phyloP scores from a whole-genome alignment of 2,329 filamentous ascomycete genomes.

The Stemphylium beticola region DNA sequence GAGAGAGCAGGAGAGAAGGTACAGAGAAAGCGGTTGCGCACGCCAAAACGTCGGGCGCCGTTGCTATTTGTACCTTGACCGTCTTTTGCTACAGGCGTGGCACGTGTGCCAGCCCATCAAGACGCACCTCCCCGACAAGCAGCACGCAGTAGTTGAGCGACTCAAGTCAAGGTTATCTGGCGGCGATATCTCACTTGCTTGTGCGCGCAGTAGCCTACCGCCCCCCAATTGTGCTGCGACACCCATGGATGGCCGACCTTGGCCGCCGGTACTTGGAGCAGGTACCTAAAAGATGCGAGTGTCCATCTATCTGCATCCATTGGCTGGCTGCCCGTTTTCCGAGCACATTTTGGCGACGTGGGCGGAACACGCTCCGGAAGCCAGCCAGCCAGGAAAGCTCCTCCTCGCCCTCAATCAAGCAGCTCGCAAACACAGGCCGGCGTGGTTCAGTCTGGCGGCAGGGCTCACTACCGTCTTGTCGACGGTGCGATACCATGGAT shows the following conservation, averaged over 20 bases:
- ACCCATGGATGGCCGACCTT: conserved; percentile 22
- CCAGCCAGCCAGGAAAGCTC: neutral
- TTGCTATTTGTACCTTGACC: conserved; percentile 22
- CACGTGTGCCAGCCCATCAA: conserved; percentile 17
- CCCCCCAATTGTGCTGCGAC: conserved; percentile 5
- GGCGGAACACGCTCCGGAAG: neutral
- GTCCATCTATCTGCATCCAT: neutral
- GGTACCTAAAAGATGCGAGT: neutral
- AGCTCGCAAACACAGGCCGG: neutral
- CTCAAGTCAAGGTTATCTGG: conserved; percentile 17
- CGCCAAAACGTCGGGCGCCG: neutral
- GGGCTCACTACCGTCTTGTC: neutral
- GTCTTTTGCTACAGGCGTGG: conserved; percentile 12
- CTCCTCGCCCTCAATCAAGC: neutral
- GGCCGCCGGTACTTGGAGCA: conserved; percentile 14
- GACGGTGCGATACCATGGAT: neutral
- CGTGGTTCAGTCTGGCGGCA: conserved; percentile 1
- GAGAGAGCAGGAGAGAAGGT: neutral
- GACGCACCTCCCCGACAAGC: conserved; percentile 15
- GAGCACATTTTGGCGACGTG: too few relatives aligned
- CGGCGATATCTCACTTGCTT: conserved; percentile 18
- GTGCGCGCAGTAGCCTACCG: conserved; percentile 16
- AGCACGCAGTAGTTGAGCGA: conserved; percentile 6
- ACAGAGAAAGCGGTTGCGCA: neutral
- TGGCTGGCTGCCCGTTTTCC: neutral